Percentiles rank a stretch among this genome's conserved stretches.
Evolutionary conservation across 2,329 filamentous ascomycete genomes (phyloP).

Genomic region (Lachnellula willkommii): DNA sequence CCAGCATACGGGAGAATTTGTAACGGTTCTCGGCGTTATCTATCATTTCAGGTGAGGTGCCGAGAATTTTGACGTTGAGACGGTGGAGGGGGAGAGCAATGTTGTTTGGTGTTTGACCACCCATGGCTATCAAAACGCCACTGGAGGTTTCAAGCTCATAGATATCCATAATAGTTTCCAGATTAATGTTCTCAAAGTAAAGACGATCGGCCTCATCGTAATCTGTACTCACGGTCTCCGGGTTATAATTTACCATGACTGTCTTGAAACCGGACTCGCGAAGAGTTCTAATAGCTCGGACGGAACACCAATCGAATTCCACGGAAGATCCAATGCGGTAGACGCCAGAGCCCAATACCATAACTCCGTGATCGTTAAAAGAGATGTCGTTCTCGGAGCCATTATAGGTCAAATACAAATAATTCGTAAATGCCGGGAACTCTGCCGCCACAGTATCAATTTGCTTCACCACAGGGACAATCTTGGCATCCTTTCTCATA

Average conservation of each 20-base stretch:
- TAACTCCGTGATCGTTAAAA: slow-evolving; percentile 87
- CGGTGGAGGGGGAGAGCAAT: slow-evolving; percentile 87
- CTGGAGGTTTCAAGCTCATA: slow-evolving; percentile 79
- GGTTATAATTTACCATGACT: slow-evolving; percentile 93
- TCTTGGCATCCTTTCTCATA: slow-evolving; percentile 76
- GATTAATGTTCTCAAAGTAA: slow-evolving; percentile 92
- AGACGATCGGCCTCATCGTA: slow-evolving; percentile 91
- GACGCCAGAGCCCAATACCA: slow-evolving; percentile 89
- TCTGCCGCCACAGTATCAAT: slow-evolving; percentile 98
- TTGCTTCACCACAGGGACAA: slow-evolving; percentile 90
- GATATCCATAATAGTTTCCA: slow-evolving; percentile 88
- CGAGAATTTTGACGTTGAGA: slow-evolving; percentile 84
- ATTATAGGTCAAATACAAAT: slow-evolving; percentile 95
- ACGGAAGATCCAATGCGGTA: slow-evolving; percentile 97
- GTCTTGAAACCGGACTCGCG: slow-evolving; percentile 83
- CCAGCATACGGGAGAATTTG: slow-evolving; percentile 98
- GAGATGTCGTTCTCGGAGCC: slow-evolving; percentile 75
- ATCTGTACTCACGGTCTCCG: slow-evolving; percentile 84
- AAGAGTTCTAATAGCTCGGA: slow-evolving; percentile 86
- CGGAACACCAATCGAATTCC: slow-evolving; percentile 99
- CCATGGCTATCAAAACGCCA: slow-evolving; percentile 91
- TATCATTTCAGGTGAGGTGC: slow-evolving; percentile 98
- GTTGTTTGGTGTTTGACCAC: slow-evolving; percentile 96
- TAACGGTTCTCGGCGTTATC: slow-evolving; percentile 95
- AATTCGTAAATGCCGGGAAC: slow-evolving; percentile 92